phyloP scores from a whole-genome alignment of 2,329 filamentous ascomycete species.

The Colletotrichum shisoi region DNA sequence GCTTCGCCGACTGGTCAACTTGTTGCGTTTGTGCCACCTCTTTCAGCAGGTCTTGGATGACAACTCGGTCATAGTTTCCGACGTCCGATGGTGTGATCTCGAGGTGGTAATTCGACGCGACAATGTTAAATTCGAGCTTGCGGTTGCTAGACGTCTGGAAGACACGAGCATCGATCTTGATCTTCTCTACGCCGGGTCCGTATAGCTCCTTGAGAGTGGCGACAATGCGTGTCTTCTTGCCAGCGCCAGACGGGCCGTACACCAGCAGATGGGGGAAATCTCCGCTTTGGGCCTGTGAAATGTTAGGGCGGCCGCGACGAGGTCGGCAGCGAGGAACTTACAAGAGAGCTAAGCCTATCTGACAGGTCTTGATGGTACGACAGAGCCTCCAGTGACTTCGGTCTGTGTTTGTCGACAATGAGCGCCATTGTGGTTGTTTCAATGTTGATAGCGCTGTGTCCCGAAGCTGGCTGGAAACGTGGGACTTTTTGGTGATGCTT shows the following conservation, averaged over 20 bases:
- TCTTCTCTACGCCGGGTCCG: slow-evolving; percentile 97
- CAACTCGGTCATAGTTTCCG: slow-evolving; percentile 93
- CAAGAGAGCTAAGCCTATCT: slow-evolving; percentile 82
- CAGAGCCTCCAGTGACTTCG: slow-evolving; percentile 76
- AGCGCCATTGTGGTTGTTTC: slow-evolving; percentile 63
- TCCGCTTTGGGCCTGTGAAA: slow-evolving; percentile 84
- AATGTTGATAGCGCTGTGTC: slow-evolving; percentile 19
- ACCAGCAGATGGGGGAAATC: slow-evolving; percentile 98
- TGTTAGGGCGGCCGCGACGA: slow-evolving; percentile 24
- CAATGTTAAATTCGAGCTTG: slow-evolving; percentile 99
- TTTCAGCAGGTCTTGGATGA: slow-evolving; percentile 93
- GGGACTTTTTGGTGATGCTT: slow-evolving; percentile 36
- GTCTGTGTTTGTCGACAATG: slow-evolving; percentile 76
- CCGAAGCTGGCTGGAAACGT: slow-evolving; percentile 24
- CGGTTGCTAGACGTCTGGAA: slow-evolving; percentile 96
- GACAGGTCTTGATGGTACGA: slow-evolving; percentile 92
- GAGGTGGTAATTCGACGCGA: slow-evolving; percentile 94
- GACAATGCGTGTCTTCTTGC: slow-evolving; percentile 97
- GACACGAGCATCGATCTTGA: slow-evolving; percentile 97
- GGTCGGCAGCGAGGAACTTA: slow-evolving; percentile 55
- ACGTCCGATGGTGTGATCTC: slow-evolving; percentile 98
- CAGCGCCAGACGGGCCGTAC: slow-evolving; percentile 94
- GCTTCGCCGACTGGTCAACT: slow-evolving; percentile 89
- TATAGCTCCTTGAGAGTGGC: slow-evolving; percentile 95
- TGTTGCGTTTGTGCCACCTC: slow-evolving; percentile 99